Evolutionary conservation across 2,329 filamentous ascomycete genomes (phyloP).

Genomic region (Claviceps sp.): DNA sequence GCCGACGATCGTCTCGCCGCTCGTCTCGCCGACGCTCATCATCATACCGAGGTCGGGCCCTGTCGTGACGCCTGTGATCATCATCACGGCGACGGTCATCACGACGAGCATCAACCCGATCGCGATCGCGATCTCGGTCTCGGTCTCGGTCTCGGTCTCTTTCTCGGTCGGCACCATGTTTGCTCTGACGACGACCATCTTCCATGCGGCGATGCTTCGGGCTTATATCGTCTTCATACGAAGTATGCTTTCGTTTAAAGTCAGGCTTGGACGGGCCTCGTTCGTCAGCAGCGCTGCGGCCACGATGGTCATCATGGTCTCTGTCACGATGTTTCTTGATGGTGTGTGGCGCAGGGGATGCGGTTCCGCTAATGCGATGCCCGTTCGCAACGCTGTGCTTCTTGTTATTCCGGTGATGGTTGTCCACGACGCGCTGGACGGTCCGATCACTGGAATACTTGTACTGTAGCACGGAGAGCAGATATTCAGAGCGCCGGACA

Average conservation of each 20-base stretch:
- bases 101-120: not conserved
- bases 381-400: slow-evolving; percentile 48
- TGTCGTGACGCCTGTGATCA: slow-evolving; percentile 2
- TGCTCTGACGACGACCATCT: slow-evolving; percentile 25
- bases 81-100: slow-evolving; percentile 7
- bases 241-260: slow-evolving; percentile 47
- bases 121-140: not conserved
- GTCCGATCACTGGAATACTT: slow-evolving; percentile 67
- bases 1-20: slow-evolving; percentile 9
- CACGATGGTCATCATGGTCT: slow-evolving; percentile 37
- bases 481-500: slow-evolving; percentile 85
- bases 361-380: slow-evolving; percentile 50
- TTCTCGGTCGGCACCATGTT: slow-evolving; percentile 25
- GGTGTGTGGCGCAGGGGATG: slow-evolving; percentile 52
- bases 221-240: slow-evolving; percentile 29
- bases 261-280: slow-evolving; percentile 38
- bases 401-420: slow-evolving; percentile 91
- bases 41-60: slow-evolving; percentile 10
- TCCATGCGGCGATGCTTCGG: slow-evolving; percentile 30
- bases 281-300: slow-evolving; percentile 38
- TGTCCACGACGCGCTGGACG: slow-evolving; percentile 71
- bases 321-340: slow-evolving; percentile 32
- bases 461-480: slow-evolving; percentile 83
- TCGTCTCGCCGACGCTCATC: slow-evolving; percentile 18
- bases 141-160: slow-evolving; percentile 10